These are phyloP conservation scores for Tetrapisispora iriomotensis DNA, from an alignment of 805 yeast species.

Conservation along the genomic window DNA sequence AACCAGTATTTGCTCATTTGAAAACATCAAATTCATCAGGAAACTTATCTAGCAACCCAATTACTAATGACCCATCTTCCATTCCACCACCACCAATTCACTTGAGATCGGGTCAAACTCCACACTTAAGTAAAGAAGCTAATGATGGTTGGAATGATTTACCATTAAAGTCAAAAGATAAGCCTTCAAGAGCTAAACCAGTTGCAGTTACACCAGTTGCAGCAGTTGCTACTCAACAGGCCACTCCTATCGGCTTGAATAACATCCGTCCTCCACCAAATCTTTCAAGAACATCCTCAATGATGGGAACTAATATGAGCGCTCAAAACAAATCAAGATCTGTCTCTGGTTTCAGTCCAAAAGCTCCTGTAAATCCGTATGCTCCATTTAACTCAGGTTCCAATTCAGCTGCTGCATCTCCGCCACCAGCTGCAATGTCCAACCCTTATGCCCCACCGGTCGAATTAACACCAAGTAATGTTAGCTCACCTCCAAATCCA, in stretches of 20 bases:
- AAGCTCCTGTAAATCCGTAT: conserved; percentile 10
- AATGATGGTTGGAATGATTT: conserved; percentile 32
- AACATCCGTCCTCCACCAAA: conserved; percentile 21
- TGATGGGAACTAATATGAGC: conserved; percentile 3
- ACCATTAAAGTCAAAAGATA: conserved; percentile 24
- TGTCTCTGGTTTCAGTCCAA: background rate
- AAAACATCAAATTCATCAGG: background rate
- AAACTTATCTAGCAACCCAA: background rate
- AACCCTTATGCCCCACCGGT: conserved; percentile 34
- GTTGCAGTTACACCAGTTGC: conserved; percentile 30
- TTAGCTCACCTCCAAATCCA: conserved; percentile 14
- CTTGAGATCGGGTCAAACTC: conserved; percentile 28
- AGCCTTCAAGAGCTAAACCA: conserved; percentile 27
- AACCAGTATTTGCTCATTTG: conserved; percentile 5
- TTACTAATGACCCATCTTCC: conserved; percentile 1
- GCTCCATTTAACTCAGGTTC: conserved; percentile 7
- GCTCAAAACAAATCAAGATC: background rate
- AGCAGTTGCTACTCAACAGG: conserved; percentile 1
- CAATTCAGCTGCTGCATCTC: conserved; percentile 6
- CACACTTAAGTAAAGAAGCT: conserved; percentile 28
- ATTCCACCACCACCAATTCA: conserved; percentile 31
- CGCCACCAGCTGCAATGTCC: conserved; percentile 19
- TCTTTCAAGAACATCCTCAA: conserved; percentile 19
- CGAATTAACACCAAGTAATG: conserved; percentile 19
- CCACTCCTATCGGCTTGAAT: conserved; percentile 8